These are phyloP conservation scores for Fibroporia radiculosa DNA, from an alignment of 768 basidiomycete genomes.

Conservation along the genomic window DNA sequence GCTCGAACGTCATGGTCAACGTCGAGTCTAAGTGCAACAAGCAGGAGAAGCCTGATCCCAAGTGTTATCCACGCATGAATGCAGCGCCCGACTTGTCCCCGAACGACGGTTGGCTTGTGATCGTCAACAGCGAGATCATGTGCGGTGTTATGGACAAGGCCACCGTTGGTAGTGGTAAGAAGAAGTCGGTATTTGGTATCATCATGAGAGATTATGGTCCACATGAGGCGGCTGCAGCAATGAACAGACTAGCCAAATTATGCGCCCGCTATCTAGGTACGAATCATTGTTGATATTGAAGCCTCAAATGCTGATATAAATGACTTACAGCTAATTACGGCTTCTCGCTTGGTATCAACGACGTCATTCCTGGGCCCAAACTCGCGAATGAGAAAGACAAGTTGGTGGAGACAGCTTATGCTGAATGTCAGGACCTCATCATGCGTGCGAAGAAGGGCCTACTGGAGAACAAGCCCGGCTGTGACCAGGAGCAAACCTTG, in stretches of 20 bases:
- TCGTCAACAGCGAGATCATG: constrained; percentile 98
- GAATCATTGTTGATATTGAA: neutral
- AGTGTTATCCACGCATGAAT: constrained; percentile 56
- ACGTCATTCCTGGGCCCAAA: constrained; percentile 90
- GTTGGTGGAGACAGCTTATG: constrained; percentile 84
- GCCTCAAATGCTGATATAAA: no score
- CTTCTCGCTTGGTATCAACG: constrained; percentile 97
- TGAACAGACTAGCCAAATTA: constrained; percentile 94
- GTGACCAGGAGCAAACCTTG: constrained; percentile 92
- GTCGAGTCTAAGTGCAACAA: constrained; percentile 96
- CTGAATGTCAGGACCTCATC: constrained; percentile 80
- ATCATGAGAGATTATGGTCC: constrained; percentile 96
- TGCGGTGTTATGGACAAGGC: constrained; percentile 99
- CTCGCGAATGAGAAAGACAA: constrained; percentile 76
- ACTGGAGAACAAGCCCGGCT: constrained; percentile 95
- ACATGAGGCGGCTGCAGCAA: constrained; percentile 88
- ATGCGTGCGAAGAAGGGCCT: constrained; percentile 85
- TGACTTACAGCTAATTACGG: constrained; percentile 80
- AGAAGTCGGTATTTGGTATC: constrained; percentile 97
- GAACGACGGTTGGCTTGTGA: constrained; percentile 96
- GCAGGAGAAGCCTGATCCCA: constrained; percentile 63
- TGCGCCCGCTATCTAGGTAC: constrained; percentile 88
- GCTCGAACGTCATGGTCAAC: constrained; percentile 81
- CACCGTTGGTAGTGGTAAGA: constrained; percentile 96
- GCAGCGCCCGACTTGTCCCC: constrained; percentile 81